phyloP scores from a whole-genome alignment of 2,329 filamentous ascomycete genomes.

The Epicoccum sorghinum region DNA sequence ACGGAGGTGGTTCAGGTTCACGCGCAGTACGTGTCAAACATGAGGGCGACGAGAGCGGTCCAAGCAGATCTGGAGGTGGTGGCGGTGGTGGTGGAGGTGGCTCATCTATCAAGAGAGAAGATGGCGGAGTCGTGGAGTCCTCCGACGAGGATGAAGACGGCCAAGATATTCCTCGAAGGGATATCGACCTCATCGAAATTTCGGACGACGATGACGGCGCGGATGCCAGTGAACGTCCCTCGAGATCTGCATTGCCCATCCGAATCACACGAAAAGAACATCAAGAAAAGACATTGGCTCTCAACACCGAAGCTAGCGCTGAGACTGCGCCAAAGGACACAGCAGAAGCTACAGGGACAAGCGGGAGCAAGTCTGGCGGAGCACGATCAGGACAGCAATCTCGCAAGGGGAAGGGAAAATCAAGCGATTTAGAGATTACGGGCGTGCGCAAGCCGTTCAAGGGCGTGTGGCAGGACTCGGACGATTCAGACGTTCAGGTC shows the following conservation, averaged over 20 bases:
- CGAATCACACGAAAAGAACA: slow-evolving; percentile 63
- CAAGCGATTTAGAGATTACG: slow-evolving; percentile 52
- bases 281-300: slow-evolving; percentile 58
- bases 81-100: slow-evolving; percentile 18
- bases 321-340: slow-evolving; percentile 51
- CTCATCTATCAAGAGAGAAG: slow-evolving; percentile 33
- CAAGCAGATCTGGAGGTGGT: slow-evolving; percentile 23
- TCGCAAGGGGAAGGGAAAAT: slow-evolving; percentile 49
- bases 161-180: slow-evolving; percentile 50
- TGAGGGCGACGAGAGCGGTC: slow-evolving; percentile 35
- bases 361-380: slow-evolving; percentile 26
- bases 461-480: slow-evolving; percentile 53
- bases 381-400: slow-evolving; percentile 26
- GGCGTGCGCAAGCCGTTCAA: slow-evolving; percentile 51
- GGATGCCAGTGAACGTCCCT: slow-evolving; percentile 26
- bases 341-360: slow-evolving; percentile 40
- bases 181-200: slow-evolving; percentile 66
- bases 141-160: slow-evolving; percentile 61
- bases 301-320: slow-evolving; percentile 61
- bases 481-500: slow-evolving; percentile 49
- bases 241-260: slow-evolving; percentile 51
- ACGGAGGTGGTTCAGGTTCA: slow-evolving; percentile 37
- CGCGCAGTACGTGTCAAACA: slow-evolving; percentile 40
- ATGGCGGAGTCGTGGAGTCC: slow-evolving; percentile 54
- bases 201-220: slow-evolving; percentile 59